Base-by-base conservation (phyloP, 805 yeast genomes). In the Phaffomyces antillensis region DNA sequence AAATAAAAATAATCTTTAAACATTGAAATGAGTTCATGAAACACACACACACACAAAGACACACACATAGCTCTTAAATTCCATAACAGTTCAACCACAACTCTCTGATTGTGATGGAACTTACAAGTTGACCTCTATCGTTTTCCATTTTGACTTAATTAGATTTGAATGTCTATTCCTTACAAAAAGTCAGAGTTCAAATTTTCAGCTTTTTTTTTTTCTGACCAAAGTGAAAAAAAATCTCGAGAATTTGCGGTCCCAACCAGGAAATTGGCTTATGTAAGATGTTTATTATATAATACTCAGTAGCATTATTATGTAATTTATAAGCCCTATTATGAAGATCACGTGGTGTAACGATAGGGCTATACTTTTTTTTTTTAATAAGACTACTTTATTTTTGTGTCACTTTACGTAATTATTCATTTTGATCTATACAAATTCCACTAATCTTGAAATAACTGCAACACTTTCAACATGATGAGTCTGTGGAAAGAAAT, bases 61-160 rank as follows among this genome's bases (percentile, higher is more conserved):
- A 20, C 23, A 20, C 23, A 20, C 5, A 20, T 20, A 20, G 5
- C 5, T 20, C 23, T 20, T 20, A 20, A 20, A 20, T 20, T 20
- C 23, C 23, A 20, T 20, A 20, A 20, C 23, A 20, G 23, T 20
- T 20, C 23, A 20, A 20, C 23, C 23, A 20, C 23, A 7, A 5
- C 23, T 20, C 23, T 20, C 23, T 20, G 23, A 20, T 20, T 20
- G 23, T 20, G 23, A 20, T 20, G 30, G 30, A 28, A 87, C 96
- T 75, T 86, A 88, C 97, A 78, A 89, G 83, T 82, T 89, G 95
- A 76, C 99, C 98, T 81, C 87, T 89, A 75, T 93, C 98, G 99
- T 93, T 91, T 85, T 91, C 98, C 99, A 91, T 91, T 70, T 75
- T 88, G 85, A 62, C 68, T 67, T 64, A 42, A 36, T 50, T 58